phyloP scores from a whole-genome alignment of 106 monocot genomes.

The Acanthochlamys bracteata region DNA sequence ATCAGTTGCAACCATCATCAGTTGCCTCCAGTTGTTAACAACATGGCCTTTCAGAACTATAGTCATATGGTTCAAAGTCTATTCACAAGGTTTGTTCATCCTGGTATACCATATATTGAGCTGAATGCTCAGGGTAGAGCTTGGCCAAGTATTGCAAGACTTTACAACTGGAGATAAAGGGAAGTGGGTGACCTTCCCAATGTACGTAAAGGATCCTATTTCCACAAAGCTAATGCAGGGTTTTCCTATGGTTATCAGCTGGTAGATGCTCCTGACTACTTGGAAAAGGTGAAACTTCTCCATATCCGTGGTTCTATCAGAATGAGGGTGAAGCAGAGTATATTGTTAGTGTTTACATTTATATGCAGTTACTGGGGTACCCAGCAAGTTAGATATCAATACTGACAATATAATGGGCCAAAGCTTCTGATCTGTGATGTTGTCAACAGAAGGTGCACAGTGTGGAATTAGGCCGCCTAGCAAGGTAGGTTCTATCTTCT shows the following conservation, averaged over 20 bases:
- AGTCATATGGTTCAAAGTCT: constrained; percentile 99
- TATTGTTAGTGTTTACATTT: constrained; percentile 96
- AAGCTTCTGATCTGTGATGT: constrained; percentile 99
- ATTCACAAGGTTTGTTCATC: constrained; percentile 93
- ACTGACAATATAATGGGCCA: constrained; percentile 98
- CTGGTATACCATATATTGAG: constrained; percentile 96
- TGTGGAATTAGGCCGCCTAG: constrained; percentile 86
- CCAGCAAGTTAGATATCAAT: constrained; percentile 90
- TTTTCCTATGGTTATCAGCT: constrained; percentile 91
- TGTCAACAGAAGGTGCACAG: constrained; percentile 65
- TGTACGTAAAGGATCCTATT: constrained; percentile 60
- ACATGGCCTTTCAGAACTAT: constrained; percentile 99
- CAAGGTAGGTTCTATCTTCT: constrained; percentile 48
- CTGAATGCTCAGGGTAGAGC: constrained; percentile 98
- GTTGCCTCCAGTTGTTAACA: constrained; percentile 97
- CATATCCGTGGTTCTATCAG: constrained; percentile 99
- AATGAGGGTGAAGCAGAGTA: constrained; percentile 99
- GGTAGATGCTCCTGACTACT: constrained; percentile 80
- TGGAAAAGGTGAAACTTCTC: constrained; percentile 88
- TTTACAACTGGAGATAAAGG: constrained; percentile 99
- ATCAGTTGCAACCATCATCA: constrained; percentile 98
- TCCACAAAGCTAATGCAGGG: constrained; percentile 90
- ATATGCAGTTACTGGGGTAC: constrained; percentile 95
- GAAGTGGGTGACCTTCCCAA: constrained; percentile 87
- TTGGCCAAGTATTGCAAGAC: constrained; percentile 72